Percentiles rank a stretch among this genome's conserved stretches.
phyloP scores from a whole-genome alignment of 2,329 filamentous ascomycete genomes.

The Onygena corvina region DNA sequence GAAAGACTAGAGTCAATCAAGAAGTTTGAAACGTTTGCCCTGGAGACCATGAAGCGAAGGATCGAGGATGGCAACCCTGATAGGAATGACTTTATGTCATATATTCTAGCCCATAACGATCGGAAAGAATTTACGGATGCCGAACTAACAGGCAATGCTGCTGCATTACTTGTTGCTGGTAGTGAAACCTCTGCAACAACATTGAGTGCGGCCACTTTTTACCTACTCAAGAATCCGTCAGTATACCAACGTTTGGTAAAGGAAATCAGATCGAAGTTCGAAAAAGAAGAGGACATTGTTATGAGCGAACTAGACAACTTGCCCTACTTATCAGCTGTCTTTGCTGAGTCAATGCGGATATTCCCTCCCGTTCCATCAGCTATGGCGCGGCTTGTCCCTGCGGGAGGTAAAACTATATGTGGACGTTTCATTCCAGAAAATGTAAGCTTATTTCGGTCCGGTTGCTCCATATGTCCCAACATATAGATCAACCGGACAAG shows the following conservation, averaged over 20 bases:
- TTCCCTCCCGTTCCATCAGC: slow-evolving; percentile 18
- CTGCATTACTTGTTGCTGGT: slow-evolving; percentile 33
- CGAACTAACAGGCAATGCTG: slow-evolving; percentile 31
- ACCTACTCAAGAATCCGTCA: slow-evolving; percentile 22
- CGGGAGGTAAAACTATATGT: slow-evolving; percentile 14
- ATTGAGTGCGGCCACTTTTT: slow-evolving; percentile 29
- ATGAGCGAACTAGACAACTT: slow-evolving; percentile 10
- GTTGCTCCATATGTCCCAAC: too few species aligned
- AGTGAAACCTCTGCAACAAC: slow-evolving; percentile 36
- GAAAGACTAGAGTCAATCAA: not conserved
- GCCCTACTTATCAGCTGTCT: slow-evolving; percentile 17
- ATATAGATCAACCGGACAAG: too few species aligned
- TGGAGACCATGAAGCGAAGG: slow-evolving; percentile 20
- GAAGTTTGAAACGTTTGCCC: slow-evolving; percentile 11
- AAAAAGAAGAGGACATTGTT: slow-evolving; percentile 11
- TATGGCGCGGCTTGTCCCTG: slow-evolving; percentile 16
- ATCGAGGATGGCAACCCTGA: slow-evolving; percentile 18
- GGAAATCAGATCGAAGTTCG: slow-evolving; percentile 11
- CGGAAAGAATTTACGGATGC: slow-evolving; percentile 18
- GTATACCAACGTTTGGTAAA: slow-evolving; percentile 8
- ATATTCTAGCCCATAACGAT: slow-evolving; percentile 27
- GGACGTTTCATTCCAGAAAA: slow-evolving; percentile 16
- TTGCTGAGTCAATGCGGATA: slow-evolving; percentile 18
- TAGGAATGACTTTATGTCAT: slow-evolving; percentile 32
- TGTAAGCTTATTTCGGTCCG: too few species aligned